A percentile compares a stretch with the other conserved stretches of the same genome.
These are phyloP conservation scores for Selaginella moellendorffii DNA, from an alignment of 75 land plant species.

Conservation along the genomic window DNA sequence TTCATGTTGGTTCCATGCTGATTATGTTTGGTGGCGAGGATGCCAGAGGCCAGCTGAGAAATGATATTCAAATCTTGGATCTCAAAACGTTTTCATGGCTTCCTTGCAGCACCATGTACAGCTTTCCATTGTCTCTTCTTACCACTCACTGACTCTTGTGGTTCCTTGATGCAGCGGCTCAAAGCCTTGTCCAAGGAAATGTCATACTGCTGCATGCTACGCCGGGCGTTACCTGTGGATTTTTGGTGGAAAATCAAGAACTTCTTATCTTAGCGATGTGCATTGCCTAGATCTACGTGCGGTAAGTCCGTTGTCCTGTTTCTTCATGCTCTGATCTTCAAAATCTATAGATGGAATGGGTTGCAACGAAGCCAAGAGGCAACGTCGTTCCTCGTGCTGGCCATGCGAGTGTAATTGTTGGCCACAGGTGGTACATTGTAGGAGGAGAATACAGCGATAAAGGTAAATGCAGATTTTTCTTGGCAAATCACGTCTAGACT, in stretches of 20 bases:
- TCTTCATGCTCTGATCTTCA: background rate
- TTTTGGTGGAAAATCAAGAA: background rate
- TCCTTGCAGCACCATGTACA: background rate
- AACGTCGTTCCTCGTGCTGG: background rate
- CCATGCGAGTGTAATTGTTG: background rate
- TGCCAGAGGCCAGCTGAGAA: background rate
- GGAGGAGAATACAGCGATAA: background rate
- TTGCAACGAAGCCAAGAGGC: background rate
- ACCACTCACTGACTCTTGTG: too few species aligned
- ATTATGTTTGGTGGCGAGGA: slow-evolving; percentile 12
- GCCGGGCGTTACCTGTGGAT: background rate
- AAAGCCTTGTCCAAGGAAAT: background rate
- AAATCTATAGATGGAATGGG: background rate
- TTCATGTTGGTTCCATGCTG: background rate
- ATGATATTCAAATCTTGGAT: slow-evolving; percentile 7
- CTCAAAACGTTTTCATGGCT: background rate
- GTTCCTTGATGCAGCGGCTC: background rate
- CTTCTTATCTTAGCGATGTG: background rate
- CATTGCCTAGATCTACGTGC: background rate
- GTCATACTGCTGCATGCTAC: background rate
- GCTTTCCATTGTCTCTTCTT: too few species aligned
- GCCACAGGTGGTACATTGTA: background rate
- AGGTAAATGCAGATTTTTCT: background rate
- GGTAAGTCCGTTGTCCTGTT: background rate
- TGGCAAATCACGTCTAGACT: background rate